Conservation (phyloP, 306 rosid species). For the barrel medic (Medicago truncatula) region MtrunA17r5.0-ANR NC_053043.1:49598001-49598500, state of each 20-base stretch:
- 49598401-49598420: conserved; percentile 16
- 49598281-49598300: conserved; percentile 28
- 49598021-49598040: too few species aligned
- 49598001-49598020: too few species aligned
- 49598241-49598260: conserved; percentile 45
- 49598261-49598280: conserved; percentile 60
- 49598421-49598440: neutral
- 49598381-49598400: neutral
- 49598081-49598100: neutral
- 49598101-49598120: neutral
- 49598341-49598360: neutral
- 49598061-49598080: neutral
- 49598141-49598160: neutral
- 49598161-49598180: neutral
- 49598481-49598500: too few species aligned
- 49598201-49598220: conserved; percentile 56
- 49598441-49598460: too few species aligned
- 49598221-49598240: conserved; percentile 38
- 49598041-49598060: too few species aligned
- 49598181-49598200: conserved; percentile 27
- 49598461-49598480: neutral
- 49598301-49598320: conserved; percentile 37
- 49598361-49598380: conserved; percentile 16
- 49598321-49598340: conserved; percentile 11
- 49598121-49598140: neutral